phyloP scores from a whole-genome alignment of 441 rosid species.

The Gossypium gossypioides region DNA sequence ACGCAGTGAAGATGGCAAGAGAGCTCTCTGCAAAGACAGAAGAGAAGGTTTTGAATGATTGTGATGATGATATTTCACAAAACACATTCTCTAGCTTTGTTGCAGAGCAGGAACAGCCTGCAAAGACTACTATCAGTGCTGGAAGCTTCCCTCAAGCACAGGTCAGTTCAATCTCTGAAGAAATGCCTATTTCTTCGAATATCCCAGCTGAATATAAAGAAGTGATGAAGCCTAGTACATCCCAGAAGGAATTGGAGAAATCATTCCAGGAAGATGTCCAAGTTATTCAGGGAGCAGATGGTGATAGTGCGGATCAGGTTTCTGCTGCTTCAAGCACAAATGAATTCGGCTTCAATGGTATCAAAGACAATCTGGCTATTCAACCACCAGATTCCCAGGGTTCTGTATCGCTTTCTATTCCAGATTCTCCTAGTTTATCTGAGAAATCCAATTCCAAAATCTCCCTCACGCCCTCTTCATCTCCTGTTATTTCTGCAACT shows the following conservation, averaged over 20 bases:
- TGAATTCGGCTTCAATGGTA: constrained; percentile 36
- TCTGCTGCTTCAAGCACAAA: constrained; percentile 50
- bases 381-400: constrained; percentile 62
- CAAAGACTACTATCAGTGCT: constrained; percentile 67
- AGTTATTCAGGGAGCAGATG: constrained; percentile 39
- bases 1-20: constrained; percentile 85
- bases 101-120: constrained; percentile 75
- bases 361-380: constrained; percentile 30
- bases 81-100: constrained; percentile 83
- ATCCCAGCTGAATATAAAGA: constrained; percentile 38
- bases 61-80: constrained; percentile 69
- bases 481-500: constrained; percentile 71
- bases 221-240: constrained; percentile 30
- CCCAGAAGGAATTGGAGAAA: constrained; percentile 43
- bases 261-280: constrained; percentile 35
- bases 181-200: constrained; percentile 39
- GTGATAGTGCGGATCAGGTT: constrained; percentile 39
- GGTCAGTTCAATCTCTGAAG: constrained; percentile 85
- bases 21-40: constrained; percentile 65
- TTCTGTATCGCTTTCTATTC: constrained; percentile 47
- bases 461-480: constrained; percentile 44
- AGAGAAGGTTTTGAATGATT: constrained; percentile 75
- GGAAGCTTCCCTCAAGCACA: constrained; percentile 93
- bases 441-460: constrained; percentile 69
- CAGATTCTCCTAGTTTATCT: constrained; percentile 76